These are phyloP conservation scores for Carex sylvatica DNA, from an alignment of 202 grass and related monocot genomes.

Conservation along the genomic window DNA sequence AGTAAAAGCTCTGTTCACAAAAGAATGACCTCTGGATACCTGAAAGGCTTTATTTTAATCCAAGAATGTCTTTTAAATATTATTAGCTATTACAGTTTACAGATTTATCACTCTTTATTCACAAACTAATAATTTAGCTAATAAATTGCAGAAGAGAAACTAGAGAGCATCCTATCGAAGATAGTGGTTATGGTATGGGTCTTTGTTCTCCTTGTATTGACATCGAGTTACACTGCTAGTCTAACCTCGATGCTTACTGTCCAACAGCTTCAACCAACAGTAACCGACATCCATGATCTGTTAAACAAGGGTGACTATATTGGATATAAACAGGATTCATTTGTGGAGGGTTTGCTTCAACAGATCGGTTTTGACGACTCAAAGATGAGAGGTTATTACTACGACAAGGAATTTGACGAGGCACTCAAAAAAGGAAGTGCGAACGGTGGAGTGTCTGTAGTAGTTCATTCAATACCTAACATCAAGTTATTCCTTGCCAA, in stretches of 20 bases:
- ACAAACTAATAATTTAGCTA: slow-evolving; percentile 4
- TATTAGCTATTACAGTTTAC: background rate
- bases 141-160: slow-evolving; percentile 37
- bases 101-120: background rate
- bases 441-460: slow-evolving; percentile 39
- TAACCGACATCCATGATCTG: slow-evolving; percentile 35
- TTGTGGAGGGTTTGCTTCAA: slow-evolving; percentile 25
- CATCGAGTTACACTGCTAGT: slow-evolving; percentile 44
- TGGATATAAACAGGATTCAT: slow-evolving; percentile 40
- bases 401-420: slow-evolving; percentile 24
- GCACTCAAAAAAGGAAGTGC: slow-evolving; percentile 32
- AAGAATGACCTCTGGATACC: no score
- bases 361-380: slow-evolving; percentile 9
- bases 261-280: slow-evolving; percentile 34
- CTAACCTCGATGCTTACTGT: slow-evolving; percentile 46
- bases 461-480: slow-evolving; percentile 45
- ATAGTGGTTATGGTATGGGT: slow-evolving; percentile 40
- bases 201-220: slow-evolving; percentile 39
- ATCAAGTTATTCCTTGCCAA: slow-evolving; percentile 35
- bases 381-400: slow-evolving; percentile 23
- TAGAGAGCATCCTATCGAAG: slow-evolving; percentile 28
- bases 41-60: background rate
- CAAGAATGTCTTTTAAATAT: background rate
- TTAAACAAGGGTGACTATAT: slow-evolving; percentile 31
- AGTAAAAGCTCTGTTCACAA: background rate